Conservation (phyloP, 345 rosid species). For the Arabis hirsuta region DNA sequence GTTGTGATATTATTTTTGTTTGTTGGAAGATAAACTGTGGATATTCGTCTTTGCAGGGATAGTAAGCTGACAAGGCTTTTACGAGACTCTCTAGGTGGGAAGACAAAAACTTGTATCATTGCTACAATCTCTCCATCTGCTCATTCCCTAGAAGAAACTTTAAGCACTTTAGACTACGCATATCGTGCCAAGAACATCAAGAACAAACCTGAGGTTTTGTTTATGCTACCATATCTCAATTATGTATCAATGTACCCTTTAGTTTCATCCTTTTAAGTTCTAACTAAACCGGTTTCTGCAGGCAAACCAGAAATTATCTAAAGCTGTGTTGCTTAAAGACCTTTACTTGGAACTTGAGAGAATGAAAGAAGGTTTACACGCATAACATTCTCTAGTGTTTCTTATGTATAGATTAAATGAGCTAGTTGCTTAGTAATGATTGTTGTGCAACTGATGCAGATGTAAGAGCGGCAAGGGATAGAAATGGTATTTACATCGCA, state of each 20-base stretch:
- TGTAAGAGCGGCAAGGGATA: constrained; percentile 92
- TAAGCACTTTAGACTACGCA: constrained; percentile 94
- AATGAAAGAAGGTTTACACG: constrained; percentile 79
- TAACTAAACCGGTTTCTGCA: constrained; percentile 44
- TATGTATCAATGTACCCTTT: background rate
- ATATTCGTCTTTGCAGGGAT: constrained; percentile 57
- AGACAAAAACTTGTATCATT: constrained; percentile 93
- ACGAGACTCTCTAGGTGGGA: constrained; percentile 94
- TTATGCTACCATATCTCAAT: constrained; percentile 13
- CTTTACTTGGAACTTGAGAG: constrained; percentile 85
- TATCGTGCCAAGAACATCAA: constrained; percentile 91
- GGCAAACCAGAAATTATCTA: constrained; percentile 95
- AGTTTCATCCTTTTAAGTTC: background rate
- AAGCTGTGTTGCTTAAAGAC: constrained; percentile 83
- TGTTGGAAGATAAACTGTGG: background rate
- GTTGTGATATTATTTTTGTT: background rate
- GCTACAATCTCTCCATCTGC: constrained; percentile 96
- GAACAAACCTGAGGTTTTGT: constrained; percentile 89
- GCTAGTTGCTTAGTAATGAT: background rate
- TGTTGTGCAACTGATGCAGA: constrained; percentile 52
- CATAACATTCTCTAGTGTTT: background rate
- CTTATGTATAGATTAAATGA: background rate
- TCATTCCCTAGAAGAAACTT: constrained; percentile 82
- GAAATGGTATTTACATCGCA: constrained; percentile 85
- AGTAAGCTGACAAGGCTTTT: constrained; percentile 94